phyloP scores from a whole-genome alignment of 495 filamentous ascomycete genomes.

The Penicillium odoratum region DNA sequence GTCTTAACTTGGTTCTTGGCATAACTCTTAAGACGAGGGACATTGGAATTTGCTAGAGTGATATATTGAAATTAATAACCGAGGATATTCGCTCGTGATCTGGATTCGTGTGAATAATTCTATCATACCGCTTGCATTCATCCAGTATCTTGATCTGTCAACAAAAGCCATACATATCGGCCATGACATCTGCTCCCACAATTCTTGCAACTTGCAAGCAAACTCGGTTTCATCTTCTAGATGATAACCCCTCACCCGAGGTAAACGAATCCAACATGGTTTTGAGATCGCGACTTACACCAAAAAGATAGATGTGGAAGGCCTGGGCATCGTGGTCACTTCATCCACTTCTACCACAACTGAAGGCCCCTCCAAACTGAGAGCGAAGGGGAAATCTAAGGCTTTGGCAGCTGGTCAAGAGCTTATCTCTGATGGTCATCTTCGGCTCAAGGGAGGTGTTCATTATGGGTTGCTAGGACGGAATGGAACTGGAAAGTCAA shows the following conservation, averaged over 20 bases:
- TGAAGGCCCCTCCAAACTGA: slow-evolving; percentile 35
- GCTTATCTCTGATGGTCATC: slow-evolving; percentile 64
- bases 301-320: slow-evolving; percentile 64
- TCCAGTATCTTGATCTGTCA: background rate
- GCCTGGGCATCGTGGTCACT: slow-evolving; percentile 61
- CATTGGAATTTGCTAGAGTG: background rate
- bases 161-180: background rate
- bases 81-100: background rate
- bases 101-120: background rate
- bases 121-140: background rate
- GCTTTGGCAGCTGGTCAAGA: slow-evolving; percentile 57
- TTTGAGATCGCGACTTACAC: background rate
- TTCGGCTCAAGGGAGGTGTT: slow-evolving; percentile 67
- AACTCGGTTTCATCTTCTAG: slow-evolving; percentile 46
- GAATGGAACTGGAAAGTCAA: slow-evolving; percentile 82
- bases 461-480: slow-evolving; percentile 74
- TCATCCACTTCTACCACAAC: slow-evolving; percentile 31
- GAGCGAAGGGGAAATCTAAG: slow-evolving; percentile 52
- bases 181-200: slow-evolving; percentile 25
- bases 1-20: background rate
- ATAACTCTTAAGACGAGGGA: background rate
- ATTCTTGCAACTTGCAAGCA: slow-evolving; percentile 51
- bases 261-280: slow-evolving; percentile 18
- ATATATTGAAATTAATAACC: background rate
- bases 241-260: slow-evolving; percentile 43